A percentile compares a stretch with the other conserved stretches of the same genome.
phyloP scores from a whole-genome alignment of 2,329 filamentous ascomycete genomes.

The Colletotrichum sp. region DNA sequence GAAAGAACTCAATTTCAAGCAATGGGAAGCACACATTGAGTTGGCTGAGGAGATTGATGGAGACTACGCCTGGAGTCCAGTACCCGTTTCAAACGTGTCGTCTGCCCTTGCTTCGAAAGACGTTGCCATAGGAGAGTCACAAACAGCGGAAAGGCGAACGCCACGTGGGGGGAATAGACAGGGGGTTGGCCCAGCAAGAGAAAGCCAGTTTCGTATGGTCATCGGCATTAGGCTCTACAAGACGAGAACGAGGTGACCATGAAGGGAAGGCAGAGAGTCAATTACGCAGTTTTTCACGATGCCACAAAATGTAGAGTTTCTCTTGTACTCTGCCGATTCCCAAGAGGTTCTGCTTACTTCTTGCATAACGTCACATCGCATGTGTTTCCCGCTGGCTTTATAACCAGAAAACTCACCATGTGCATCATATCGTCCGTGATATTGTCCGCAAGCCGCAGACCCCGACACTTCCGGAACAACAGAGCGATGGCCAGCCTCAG shows the following conservation, averaged over 20 bases:
- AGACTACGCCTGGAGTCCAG: neutral
- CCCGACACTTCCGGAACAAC: conserved; percentile 55
- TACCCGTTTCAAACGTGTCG: neutral
- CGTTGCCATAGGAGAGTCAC: neutral
- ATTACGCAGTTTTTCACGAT: neutral
- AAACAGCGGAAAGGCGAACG: neutral
- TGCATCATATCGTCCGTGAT: conserved; percentile 42
- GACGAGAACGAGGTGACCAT: neutral
- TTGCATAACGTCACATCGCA: conserved; percentile 28
- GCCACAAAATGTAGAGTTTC: neutral
- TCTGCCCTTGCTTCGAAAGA: neutral
- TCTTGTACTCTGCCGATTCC: neutral
- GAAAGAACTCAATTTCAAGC: neutral
- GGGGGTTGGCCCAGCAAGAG: neutral
- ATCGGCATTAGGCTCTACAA: neutral
- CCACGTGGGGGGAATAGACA: neutral
- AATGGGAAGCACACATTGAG: neutral
- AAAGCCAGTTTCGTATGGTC: neutral
- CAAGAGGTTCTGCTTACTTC: neutral
- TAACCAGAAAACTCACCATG: conserved; percentile 34
- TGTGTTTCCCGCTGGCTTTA: conserved; percentile 31
- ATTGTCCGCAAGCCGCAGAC: conserved; percentile 32
- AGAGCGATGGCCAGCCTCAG: conserved; percentile 54
- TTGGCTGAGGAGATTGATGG: neutral
- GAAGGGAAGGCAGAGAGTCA: neutral